A percentile compares a stretch with the other conserved stretches of the same genome.
phyloP scores from a whole-genome alignment of 441 rosid genomes.

The Erodium texanum region DNA sequence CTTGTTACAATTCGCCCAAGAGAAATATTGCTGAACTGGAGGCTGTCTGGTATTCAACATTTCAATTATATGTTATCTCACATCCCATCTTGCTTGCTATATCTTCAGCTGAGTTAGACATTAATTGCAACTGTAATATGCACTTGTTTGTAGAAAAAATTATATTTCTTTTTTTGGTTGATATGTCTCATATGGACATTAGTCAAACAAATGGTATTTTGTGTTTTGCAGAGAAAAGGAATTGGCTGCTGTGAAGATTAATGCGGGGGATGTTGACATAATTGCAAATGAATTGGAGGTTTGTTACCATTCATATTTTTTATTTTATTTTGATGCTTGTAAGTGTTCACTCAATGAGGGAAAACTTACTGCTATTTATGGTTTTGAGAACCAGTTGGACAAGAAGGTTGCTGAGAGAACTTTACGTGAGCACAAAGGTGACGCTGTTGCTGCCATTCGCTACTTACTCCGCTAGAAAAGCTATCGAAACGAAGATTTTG shows the following conservation, averaged over 20 bases:
- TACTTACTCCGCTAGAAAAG: constrained; percentile 49
- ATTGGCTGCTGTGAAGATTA: constrained; percentile 91
- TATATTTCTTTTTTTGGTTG: neutral
- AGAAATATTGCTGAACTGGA: neutral
- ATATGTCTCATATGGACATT: neutral
- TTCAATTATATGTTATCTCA: neutral
- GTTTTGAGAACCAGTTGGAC: constrained; percentile 50
- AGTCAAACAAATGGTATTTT: constrained; percentile 2
- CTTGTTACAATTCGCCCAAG: too few species aligned
- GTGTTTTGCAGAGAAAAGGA: constrained; percentile 63
- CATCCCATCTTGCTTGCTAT: neutral
- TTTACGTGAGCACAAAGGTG: constrained; percentile 87
- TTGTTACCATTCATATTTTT: constrained; percentile 6
- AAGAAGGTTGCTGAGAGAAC: constrained; percentile 88
- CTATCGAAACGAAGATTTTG: neutral
- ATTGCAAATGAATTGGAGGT: constrained; percentile 93
- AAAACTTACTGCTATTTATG: constrained; percentile 1
- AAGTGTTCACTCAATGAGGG: constrained; percentile 1
- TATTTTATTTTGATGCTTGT: neutral
- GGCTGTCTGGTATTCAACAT: neutral
- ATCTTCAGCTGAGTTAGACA: neutral
- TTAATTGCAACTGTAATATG: too few species aligned
- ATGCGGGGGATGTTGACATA: constrained; percentile 76
- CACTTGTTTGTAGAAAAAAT: neutral
- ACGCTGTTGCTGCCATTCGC: constrained; percentile 85